Evolutionary conservation across 805 yeast genomes (phyloP).

Genomic region (Starmerella roubikii): DNA sequence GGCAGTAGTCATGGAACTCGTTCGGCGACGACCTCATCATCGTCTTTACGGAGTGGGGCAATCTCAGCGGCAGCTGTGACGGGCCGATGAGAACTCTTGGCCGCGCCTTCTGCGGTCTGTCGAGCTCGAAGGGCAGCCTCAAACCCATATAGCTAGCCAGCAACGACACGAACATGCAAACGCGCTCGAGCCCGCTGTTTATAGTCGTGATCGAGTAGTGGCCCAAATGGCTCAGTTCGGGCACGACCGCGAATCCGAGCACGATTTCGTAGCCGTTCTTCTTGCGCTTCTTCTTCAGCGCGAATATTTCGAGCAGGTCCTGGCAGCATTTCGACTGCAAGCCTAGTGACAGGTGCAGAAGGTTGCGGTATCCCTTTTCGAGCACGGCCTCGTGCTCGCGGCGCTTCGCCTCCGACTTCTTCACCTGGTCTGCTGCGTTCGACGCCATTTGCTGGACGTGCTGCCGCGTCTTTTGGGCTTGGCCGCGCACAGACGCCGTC

Average conservation of each 20-base stretch:
- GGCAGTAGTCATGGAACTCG: constrained; percentile 24
- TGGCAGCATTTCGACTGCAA: constrained; percentile 18
- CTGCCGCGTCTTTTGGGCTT: background rate
- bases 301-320: constrained; percentile 18
- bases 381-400: constrained; percentile 7
- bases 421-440: background rate
- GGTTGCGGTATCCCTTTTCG: constrained; percentile 16
- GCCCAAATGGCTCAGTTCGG: constrained; percentile 23
- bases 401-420: background rate
- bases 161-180: constrained; percentile 23
- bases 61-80: constrained; percentile 6
- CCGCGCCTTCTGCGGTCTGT: constrained; percentile 21
- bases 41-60: constrained; percentile 19
- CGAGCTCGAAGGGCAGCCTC: constrained; percentile 23
- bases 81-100: constrained; percentile 20
- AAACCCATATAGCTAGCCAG: constrained; percentile 25
- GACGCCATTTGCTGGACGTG: background rate
- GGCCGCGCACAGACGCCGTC: constrained; percentile 1
- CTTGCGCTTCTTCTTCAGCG: constrained; percentile 19
- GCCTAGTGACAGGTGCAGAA: constrained; percentile 16
- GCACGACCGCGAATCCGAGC: constrained; percentile 23
- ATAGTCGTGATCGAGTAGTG: constrained; percentile 23
- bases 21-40: constrained; percentile 23
- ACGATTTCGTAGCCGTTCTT: constrained; percentile 22
- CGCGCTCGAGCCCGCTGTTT: constrained; percentile 25